Base-by-base conservation (phyloP, 495 filamentous ascomycete species). In the Clohesyomyces aquaticus region DNA sequence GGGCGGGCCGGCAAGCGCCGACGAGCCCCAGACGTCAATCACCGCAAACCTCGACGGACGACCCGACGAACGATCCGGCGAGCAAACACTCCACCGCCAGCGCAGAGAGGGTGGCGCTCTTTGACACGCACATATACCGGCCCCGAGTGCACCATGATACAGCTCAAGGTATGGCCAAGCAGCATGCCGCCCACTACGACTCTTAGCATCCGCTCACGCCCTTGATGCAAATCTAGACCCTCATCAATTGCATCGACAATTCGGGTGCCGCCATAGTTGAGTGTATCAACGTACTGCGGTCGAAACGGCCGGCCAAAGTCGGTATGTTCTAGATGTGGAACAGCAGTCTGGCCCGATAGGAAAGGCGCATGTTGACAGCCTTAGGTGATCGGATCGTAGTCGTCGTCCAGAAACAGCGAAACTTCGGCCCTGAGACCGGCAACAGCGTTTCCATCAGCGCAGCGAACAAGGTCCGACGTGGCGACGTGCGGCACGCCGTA, bases 201-300 rank as follows among this genome's bases (percentile, higher is more conserved):
- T 48, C 10, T 18, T 26, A 58, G 27, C 11, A 49, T 57, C 63
- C 32, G 57, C 61, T 63, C 58, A 41, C 49, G 21, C n/a, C 62
- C 21, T 41, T 38, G 32, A 6, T n/a, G n/a, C 25, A 55, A 43
- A 48, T 71, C 59, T 74, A 99, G 95, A 90, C 93, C 77, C 89
- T 99, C 88, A 83, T 98, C 65, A 97, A 91, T 76, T 98, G 95
- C 86, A 97, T 99, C 86, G 95, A 99, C 88, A 99, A 99, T 83
- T 97, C 95, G 51, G 95, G 95, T 73, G 95, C 95, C 71, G 93
- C 95, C 61, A 78, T 99, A 68, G 95, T 98, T 79, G 95, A 99
- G 78, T 99, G 95, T 79, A 89, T 90, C 72, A 86, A 90, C 73
- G 89, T 98, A 48, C 77, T 98, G 68, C 89, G 88, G 74, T 93